Conservation (phyloP, 805 yeast genomes). For the Candida coleopterorum region DNA sequence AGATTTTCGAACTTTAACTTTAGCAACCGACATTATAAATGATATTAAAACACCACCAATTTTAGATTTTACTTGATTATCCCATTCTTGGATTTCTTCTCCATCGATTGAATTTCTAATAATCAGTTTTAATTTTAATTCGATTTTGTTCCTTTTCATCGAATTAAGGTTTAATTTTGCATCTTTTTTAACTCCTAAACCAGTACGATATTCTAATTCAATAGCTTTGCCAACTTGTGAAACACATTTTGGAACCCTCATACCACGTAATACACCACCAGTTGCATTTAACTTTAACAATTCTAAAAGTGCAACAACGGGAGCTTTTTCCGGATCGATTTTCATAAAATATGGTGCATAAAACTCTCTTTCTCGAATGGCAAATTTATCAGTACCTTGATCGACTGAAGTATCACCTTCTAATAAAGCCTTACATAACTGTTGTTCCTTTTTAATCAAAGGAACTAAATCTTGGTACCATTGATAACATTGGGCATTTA, state of each 20-base stretch:
- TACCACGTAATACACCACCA: slow-evolving; percentile 73
- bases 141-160: slow-evolving; percentile 1
- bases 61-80: slow-evolving; percentile 41
- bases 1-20: slow-evolving; percentile 78
- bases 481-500: slow-evolving; percentile 73
- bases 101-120: slow-evolving; percentile 3
- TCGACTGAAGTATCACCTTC: slow-evolving; percentile 19
- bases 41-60: slow-evolving; percentile 80
- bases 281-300: slow-evolving; percentile 68
- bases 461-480: slow-evolving; percentile 82
- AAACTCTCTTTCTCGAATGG: slow-evolving; percentile 40
- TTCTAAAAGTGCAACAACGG: slow-evolving; percentile 82
- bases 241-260: slow-evolving; percentile 80
- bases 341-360: slow-evolving; percentile 76
- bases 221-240: slow-evolving; percentile 77
- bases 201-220: slow-evolving; percentile 78
- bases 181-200: slow-evolving; percentile 55
- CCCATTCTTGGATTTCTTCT: slow-evolving; percentile 19
- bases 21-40: slow-evolving; percentile 74
- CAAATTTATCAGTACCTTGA: slow-evolving; percentile 13
- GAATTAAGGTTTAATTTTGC: slow-evolving; percentile 29
- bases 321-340: slow-evolving; percentile 75
- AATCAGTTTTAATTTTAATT: slow-evolving; percentile 1
- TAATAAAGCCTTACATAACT: slow-evolving; percentile 45
- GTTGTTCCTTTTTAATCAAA: slow-evolving; percentile 60